Base-by-base conservation (phyloP, 352 stramenopile genomes). In the Phytopythium sindhum region DNA sequence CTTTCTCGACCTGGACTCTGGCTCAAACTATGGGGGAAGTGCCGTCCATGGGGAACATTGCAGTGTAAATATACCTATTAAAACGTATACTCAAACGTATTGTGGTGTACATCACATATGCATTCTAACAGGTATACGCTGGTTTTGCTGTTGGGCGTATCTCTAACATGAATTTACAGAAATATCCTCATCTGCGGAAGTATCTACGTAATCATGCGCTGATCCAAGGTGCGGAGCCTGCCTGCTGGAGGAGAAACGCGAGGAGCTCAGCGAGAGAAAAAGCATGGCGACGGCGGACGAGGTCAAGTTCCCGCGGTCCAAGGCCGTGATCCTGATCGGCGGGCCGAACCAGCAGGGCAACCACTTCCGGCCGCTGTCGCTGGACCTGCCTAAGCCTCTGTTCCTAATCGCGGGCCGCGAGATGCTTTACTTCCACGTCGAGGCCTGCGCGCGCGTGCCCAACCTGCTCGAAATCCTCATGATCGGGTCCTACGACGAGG, bases 371-470 rank as follows among this genome's bases (percentile, higher is more conserved):
- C 88, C 88, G 59, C 79, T 96, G 33, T 95, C 85, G 42, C 71
- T 96, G 50, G 86, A 96, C 54, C 70, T 94, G 47, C 88, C 88
- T 37, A 96, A 95, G 70, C 88, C 88, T 37, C 74, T 96, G 8
- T 96, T 96, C 70, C 86, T 89, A 48, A 84, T 96, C 57, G 88
- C 88, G 2, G 88, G 88, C 1, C 77, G 80, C 31, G 86, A 94
- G 60, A 95, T 95, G 85, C 81, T 96, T 50, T 95, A 90, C 67
- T 94, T 95, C 72, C 88, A 96, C 61, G 86, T 96, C 12, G 87
- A 96, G 60, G 88, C 88, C 4, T 95, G 86, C 52, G 69, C 86
- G 28, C 84, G 85, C 45, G 82, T 96, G 53, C 85, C 85, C 39
- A 93, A 94, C 50, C 56, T 96, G 31, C 73, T 89, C 50, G 88